Evolutionary conservation across 2,329 filamentous ascomycete genomes (phyloP), one percentile per base, ranked within the genome.

Genomic region (Scedosporium aurantiacum): DNA sequence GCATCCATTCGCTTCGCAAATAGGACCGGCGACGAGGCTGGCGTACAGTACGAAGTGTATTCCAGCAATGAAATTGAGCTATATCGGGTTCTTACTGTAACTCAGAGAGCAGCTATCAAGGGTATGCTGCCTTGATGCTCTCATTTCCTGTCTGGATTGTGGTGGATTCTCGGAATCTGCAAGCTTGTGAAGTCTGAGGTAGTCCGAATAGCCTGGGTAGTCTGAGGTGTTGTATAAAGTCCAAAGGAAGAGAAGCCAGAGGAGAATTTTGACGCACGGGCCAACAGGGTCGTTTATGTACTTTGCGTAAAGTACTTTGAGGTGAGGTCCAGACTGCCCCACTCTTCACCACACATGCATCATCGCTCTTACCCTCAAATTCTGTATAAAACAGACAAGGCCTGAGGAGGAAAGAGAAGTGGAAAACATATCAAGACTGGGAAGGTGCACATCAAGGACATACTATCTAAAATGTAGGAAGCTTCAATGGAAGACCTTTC

Each of bases 21-120:
- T 37, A 16, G 5, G 21, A 12, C 23, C 18, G 21, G 27, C 28
- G 5, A 27, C 45, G 45, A 41, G 28, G 37, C 50, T 25, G 50
- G 61, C 43, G 55, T 45, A 45, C 45, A 61, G 50, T 45, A 47
- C 52, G 60, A 63, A n/a, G 57, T 18, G 25, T 57, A 47, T 60
- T 40, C 43, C 47, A 60, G 57, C 50, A 10, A 28, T 41, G 21
- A 18, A 58, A 32, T 60, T 43, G 27, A 32, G 18, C 40, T 43
- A 55, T 21, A 28, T 21, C 27, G 18, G 59, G 55, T 43, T 18
- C 27, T 41, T 41, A 10, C 18, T 47, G 47, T 23, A 55, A 56
- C 32, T 25, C 40, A 41, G 52, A 40, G 55, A 45, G 25, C 23
- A 25, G 37, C 12, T 32, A 23, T 23, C 28, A 60, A 55, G 50